phyloP scores from a whole-genome alignment of 2,329 filamentous ascomycete genomes.

The Ophiocordyceps polyrhachis-furcata region DNA sequence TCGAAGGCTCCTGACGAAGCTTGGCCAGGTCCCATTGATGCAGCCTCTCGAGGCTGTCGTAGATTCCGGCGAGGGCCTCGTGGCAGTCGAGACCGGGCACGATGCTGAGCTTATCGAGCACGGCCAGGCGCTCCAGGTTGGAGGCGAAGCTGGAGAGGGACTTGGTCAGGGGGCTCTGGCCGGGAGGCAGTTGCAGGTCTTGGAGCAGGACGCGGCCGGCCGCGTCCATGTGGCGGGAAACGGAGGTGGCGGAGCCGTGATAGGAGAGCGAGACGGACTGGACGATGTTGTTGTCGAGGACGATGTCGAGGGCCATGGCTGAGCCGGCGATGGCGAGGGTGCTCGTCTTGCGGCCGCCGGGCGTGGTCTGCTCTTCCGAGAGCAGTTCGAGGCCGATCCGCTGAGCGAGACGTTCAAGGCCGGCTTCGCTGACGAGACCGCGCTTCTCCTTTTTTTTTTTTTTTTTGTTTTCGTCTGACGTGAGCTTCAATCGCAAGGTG shows the following conservation, averaged over 20 bases:
- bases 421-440: slow-evolving; percentile 54
- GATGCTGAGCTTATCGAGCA: slow-evolving; percentile 52
- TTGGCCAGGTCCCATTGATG: slow-evolving; percentile 50
- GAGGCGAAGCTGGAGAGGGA: slow-evolving; percentile 49
- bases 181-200: slow-evolving; percentile 41
- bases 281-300: slow-evolving; percentile 41
- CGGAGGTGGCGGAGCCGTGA: slow-evolving; percentile 36
- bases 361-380: slow-evolving; percentile 33
- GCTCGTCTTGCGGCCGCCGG: slow-evolving; percentile 27
- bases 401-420: slow-evolving; percentile 51
- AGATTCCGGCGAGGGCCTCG: slow-evolving; percentile 57
- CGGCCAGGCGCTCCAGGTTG: slow-evolving; percentile 52
- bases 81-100: slow-evolving; percentile 54
- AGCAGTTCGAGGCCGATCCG: slow-evolving; percentile 46
- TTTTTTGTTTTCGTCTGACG: too few relatives aligned
- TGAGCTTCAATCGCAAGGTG: too few relatives aligned
- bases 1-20: slow-evolving; percentile 28
- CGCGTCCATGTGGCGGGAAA: slow-evolving; percentile 39
- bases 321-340: slow-evolving; percentile 44
- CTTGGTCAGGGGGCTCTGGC: slow-evolving; percentile 49
- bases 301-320: slow-evolving; percentile 41
- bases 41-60: slow-evolving; percentile 49
- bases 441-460: slow-evolving; percentile 25
- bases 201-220: slow-evolving; percentile 47
- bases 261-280: slow-evolving; percentile 44